Conservation (phyloP, 192 early-diverging fungal species). For the Spinellus fusiger region DNA sequence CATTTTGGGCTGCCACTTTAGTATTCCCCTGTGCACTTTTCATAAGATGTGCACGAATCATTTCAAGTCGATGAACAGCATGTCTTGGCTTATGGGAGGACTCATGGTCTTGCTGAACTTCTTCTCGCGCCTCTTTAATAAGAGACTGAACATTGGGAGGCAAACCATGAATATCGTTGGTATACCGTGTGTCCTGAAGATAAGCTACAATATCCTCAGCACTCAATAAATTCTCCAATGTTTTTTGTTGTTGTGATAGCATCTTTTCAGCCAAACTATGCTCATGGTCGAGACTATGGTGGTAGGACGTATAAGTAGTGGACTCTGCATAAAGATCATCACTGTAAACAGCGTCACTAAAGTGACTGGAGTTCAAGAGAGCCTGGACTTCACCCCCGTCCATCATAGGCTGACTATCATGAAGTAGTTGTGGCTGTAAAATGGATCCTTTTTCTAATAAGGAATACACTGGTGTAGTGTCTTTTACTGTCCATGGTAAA, state of each 20-base stretch:
- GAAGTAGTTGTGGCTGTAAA: background rate
- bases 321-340: slow-evolving; percentile 10
- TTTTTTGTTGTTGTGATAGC: background rate
- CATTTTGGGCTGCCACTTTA: slow-evolving; percentile 3
- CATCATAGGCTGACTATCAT: background rate
- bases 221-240: slow-evolving; percentile 14
- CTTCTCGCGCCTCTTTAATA: slow-evolving; percentile 29
- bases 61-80: slow-evolving; percentile 26
- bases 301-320: slow-evolving; percentile 1
- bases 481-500: background rate
- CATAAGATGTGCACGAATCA: slow-evolving; percentile 33
- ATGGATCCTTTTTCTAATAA: no score
- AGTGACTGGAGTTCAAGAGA: slow-evolving; percentile 18
- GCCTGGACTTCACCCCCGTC: slow-evolving; percentile 23
- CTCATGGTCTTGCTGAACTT: slow-evolving; percentile 6
- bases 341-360: slow-evolving; percentile 15
- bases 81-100: background rate
- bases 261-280: slow-evolving; percentile 4
- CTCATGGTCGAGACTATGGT: slow-evolving; percentile 5
- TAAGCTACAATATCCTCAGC: slow-evolving; percentile 34
- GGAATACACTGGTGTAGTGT: background rate
- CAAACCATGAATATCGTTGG: slow-evolving; percentile 34
- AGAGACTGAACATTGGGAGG: slow-evolving; percentile 20
- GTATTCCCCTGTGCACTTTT: slow-evolving; percentile 1
- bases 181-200: slow-evolving; percentile 26